Percentiles rank a stretch among this genome's conserved stretches.
phyloP scores from a whole-genome alignment of 345 rosid species.

The Raphanus sativus region DNA sequence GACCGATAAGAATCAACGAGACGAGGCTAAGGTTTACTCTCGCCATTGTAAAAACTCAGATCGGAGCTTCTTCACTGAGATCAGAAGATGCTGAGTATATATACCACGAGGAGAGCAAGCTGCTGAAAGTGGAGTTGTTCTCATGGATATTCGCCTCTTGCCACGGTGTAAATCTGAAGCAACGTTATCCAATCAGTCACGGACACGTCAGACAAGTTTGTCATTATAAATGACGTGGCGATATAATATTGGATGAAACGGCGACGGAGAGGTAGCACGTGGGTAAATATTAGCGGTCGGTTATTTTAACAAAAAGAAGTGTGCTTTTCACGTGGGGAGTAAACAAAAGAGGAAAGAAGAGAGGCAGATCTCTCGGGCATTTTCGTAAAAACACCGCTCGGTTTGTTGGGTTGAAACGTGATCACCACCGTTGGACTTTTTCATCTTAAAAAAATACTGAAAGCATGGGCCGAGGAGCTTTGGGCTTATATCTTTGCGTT shows the following conservation, averaged over 20 bases:
- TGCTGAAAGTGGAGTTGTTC: conserved; percentile 11
- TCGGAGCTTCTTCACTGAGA: conserved; percentile 16
- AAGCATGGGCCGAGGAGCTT: conserved; percentile 21
- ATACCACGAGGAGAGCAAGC: conserved; percentile 4
- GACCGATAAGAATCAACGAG: conserved; percentile 42
- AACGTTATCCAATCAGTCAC: conserved; percentile 1
- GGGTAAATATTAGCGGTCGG: conserved; percentile 16
- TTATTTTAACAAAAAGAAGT: conserved; percentile 4
- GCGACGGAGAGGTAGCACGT: conserved; percentile 25
- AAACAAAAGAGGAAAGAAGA: background rate
- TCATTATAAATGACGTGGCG: conserved; percentile 49
- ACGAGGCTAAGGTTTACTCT: conserved; percentile 34
- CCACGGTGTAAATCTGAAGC: conserved; percentile 13
- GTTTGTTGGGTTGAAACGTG: conserved; percentile 15
- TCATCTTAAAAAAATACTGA: background rate
- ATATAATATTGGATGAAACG: conserved; percentile 32
- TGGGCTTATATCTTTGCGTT: background rate
- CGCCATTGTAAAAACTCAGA: conserved; percentile 48
- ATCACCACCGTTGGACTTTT: conserved; percentile 31
- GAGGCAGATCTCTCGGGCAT: conserved; percentile 25
- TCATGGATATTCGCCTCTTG: background rate
- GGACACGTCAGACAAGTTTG: conserved; percentile 27
- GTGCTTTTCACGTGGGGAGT: conserved; percentile 33
- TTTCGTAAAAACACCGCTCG: conserved; percentile 18
- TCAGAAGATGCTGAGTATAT: conserved; percentile 18